Percentiles rank a stretch among this genome's conserved stretches.
These are phyloP conservation scores for Apiospora malaysiana DNA, from an alignment of 2,329 filamentous ascomycete genomes.

Conservation along the genomic window DNA sequence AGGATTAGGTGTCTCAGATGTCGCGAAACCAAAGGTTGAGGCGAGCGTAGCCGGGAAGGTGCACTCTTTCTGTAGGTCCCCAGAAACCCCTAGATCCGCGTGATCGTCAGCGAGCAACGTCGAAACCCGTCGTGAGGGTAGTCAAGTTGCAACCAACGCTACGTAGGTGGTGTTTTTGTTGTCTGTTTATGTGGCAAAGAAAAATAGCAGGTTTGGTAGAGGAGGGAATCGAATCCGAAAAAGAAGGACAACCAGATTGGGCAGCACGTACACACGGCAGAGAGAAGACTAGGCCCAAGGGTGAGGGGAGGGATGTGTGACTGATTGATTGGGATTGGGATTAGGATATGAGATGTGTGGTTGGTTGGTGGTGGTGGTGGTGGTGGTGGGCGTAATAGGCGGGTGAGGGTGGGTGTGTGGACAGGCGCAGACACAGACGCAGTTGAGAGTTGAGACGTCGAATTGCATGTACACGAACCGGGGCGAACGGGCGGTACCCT, in stretches of 20 bases:
- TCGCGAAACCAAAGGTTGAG: conserved; percentile 7
- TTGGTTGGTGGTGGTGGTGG: not conserved
- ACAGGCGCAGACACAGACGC: not conserved
- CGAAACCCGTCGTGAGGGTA: not conserved
- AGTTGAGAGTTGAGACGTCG: not conserved
- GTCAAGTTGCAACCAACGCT: conserved; percentile 13
- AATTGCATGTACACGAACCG: conserved; percentile 17
- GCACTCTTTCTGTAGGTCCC: conserved; percentile 1
- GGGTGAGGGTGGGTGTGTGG: not conserved
- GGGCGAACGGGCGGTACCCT: conserved; percentile 16
- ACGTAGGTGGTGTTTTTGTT: conserved; percentile 19
- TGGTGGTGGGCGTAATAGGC: too few relatives aligned
- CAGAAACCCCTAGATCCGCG: conserved; percentile 20
- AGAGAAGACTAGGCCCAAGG: conserved; percentile 7
- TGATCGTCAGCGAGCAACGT: conserved; percentile 19
- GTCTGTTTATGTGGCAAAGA: conserved; percentile 20
- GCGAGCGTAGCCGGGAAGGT: conserved; percentile 6
- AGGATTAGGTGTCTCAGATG: conserved; percentile 15
- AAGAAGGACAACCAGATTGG: conserved; percentile 18
- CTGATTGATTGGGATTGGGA: conserved; percentile 17
- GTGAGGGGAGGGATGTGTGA: conserved; percentile 3
- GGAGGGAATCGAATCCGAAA: not conserved
- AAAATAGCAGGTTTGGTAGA: conserved; percentile 13
- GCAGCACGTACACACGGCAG: not conserved
- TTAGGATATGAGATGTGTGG: conserved; percentile 18